Evolutionary conservation across 305 asterid genomes (phyloP).

Genomic region (Nicotiana rustica): DNA sequence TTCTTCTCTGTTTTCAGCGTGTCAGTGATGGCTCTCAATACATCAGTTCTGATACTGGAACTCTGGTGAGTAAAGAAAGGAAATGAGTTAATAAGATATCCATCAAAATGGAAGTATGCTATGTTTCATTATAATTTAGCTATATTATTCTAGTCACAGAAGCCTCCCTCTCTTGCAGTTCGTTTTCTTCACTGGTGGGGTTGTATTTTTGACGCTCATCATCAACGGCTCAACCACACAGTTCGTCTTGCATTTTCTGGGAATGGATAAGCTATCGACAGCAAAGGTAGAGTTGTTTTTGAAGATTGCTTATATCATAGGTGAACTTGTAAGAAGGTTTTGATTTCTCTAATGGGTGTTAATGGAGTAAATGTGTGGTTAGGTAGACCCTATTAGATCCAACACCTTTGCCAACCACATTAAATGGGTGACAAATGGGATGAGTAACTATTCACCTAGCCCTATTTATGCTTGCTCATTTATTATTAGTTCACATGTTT

Average conservation of each 20-base stretch:
- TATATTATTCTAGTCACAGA: background rate
- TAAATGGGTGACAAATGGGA: slow-evolving; percentile 13
- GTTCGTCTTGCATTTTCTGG: slow-evolving; percentile 67
- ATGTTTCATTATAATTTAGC: background rate
- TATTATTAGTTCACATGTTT: background rate
- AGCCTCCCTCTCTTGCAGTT: slow-evolving; percentile 66
- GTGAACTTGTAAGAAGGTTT: background rate
- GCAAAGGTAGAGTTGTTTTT: slow-evolving; percentile 70
- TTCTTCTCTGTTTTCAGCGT: slow-evolving; percentile 67
- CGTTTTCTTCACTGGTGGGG: slow-evolving; percentile 96
- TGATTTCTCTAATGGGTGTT: background rate
- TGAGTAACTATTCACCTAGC: background rate
- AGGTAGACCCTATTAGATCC: background rate
- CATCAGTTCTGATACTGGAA: slow-evolving; percentile 86
- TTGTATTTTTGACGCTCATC: slow-evolving; percentile 91
- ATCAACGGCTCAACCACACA: slow-evolving; percentile 98
- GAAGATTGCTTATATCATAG: background rate
- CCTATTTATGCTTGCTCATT: background rate
- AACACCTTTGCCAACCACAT: background rate
- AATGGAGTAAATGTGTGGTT: background rate
- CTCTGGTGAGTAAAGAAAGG: slow-evolving; percentile 67
- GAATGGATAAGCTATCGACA: slow-evolving; percentile 80
- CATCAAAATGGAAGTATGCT: background rate
- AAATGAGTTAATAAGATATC: background rate
- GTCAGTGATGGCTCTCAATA: slow-evolving; percentile 67